Conservation (phyloP, 371 early-diverging fungal genomes). For the Lichtheimia ramosa region DNA sequence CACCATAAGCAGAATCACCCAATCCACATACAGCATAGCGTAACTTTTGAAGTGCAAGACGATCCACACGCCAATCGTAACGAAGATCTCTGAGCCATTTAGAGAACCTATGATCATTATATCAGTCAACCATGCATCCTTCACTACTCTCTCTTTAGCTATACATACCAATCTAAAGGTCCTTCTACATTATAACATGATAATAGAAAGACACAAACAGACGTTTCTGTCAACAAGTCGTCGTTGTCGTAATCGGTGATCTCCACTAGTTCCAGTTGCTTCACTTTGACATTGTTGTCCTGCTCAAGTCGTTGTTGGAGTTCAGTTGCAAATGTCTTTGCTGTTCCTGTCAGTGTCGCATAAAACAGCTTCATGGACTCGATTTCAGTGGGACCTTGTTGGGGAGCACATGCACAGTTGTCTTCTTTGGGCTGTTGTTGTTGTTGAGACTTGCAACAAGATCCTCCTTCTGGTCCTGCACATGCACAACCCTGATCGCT, state of each 20-base stretch:
- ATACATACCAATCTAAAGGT: slow-evolving; percentile 66
- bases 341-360: slow-evolving; percentile 51
- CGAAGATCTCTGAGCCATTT: slow-evolving; percentile 71
- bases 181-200: slow-evolving; percentile 77
- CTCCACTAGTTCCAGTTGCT: slow-evolving; percentile 48
- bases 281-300: slow-evolving; percentile 20
- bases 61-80: slow-evolving; percentile 71
- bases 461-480: slow-evolving; percentile 17
- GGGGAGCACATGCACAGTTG: neutral
- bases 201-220: slow-evolving; percentile 64
- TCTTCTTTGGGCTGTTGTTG: neutral
- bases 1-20: slow-evolving; percentile 73
- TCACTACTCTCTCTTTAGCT: neutral
- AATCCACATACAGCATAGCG: slow-evolving; percentile 76
- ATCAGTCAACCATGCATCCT: neutral
- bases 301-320: slow-evolving; percentile 28
- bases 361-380: slow-evolving; percentile 50
- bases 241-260: slow-evolving; percentile 76
- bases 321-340: slow-evolving; percentile 43
- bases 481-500: slow-evolving; percentile 22
- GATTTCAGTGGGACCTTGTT: slow-evolving; percentile 22
- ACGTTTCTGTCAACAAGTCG: slow-evolving; percentile 58
- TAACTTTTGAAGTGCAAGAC: slow-evolving; percentile 54
- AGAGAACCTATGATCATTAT: slow-evolving; percentile 18
- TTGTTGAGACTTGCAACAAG: slow-evolving; percentile 28